A percentile compares a stretch with the other conserved stretches of the same genome.
phyloP scores from a whole-genome alignment of 2,329 filamentous ascomycete species.

The Colletotrichum spaethianum region DNA sequence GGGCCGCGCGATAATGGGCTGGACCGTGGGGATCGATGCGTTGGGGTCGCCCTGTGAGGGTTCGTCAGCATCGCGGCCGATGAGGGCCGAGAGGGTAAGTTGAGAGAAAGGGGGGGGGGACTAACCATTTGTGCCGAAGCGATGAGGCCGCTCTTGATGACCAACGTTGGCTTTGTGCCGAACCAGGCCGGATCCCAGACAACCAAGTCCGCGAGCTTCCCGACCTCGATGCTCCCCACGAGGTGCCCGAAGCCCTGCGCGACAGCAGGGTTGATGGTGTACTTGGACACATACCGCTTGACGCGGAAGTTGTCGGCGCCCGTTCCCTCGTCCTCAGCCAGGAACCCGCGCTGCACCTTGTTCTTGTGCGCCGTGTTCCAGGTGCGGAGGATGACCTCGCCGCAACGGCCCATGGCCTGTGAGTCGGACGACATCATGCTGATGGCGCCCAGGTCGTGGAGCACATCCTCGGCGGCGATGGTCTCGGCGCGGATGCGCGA shows the following conservation, averaged over 20 bases:
- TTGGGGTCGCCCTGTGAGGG: slow-evolving; percentile 80
- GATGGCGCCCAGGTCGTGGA: slow-evolving; percentile 95
- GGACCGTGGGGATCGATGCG: slow-evolving; percentile 87
- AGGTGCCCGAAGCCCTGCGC: slow-evolving; percentile 92
- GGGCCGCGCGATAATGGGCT: slow-evolving; percentile 85
- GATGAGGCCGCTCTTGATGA: slow-evolving; percentile 92
- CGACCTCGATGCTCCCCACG: slow-evolving; percentile 88
- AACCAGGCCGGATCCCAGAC: slow-evolving; percentile 90
- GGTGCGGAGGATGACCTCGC: slow-evolving; percentile 91
- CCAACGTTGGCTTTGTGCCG: slow-evolving; percentile 84
- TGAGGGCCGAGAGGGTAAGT: slow-evolving; percentile 7
- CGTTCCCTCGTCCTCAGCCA: slow-evolving; percentile 84
- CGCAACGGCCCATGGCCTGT: slow-evolving; percentile 96
- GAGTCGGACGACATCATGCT: slow-evolving; percentile 98
- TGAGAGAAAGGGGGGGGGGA: slow-evolving; percentile 32
- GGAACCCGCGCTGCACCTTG: slow-evolving; percentile 83
- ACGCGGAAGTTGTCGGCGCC: slow-evolving; percentile 92
- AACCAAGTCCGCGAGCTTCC: slow-evolving; percentile 91
- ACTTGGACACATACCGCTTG: slow-evolving; percentile 94
- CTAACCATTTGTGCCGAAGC: slow-evolving; percentile 86
- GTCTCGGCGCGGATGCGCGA: slow-evolving; percentile 95
- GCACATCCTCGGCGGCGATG: slow-evolving; percentile 95
- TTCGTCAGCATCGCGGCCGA: background rate
- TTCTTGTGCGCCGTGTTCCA: slow-evolving; percentile 99
- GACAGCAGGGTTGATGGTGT: slow-evolving; percentile 94